phyloP scores from a whole-genome alignment of 768 basidiomycete species.

The Tubosaeta brunneosetosa region DNA sequence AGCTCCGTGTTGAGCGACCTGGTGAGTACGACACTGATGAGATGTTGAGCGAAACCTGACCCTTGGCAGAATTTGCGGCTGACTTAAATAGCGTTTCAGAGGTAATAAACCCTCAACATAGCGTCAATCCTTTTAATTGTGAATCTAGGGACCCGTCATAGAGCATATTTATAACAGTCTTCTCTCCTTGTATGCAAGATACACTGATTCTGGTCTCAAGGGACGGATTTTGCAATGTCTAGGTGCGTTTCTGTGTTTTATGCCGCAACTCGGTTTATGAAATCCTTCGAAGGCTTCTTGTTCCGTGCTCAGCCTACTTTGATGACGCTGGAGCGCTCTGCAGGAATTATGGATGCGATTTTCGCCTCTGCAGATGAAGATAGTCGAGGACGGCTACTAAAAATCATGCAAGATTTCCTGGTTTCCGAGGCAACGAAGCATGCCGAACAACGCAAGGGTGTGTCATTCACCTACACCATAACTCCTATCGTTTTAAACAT shows the following conservation, averaged over 20 bases:
- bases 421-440: constrained; percentile 79
- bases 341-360: constrained; percentile 84
- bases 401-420: constrained; percentile 90
- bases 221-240: constrained; percentile 81
- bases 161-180: constrained; percentile 78
- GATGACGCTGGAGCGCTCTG: constrained; percentile 78
- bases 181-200: constrained; percentile 67
- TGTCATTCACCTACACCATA: neutral
- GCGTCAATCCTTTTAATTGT: constrained; percentile 1
- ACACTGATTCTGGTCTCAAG: constrained; percentile 52
- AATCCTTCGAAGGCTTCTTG: constrained; percentile 60
- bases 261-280: neutral
- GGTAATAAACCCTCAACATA: constrained; percentile 28
- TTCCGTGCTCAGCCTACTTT: constrained; percentile 90
- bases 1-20: constrained; percentile 54
- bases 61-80: constrained; percentile 42
- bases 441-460: constrained; percentile 65
- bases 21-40: constrained; percentile 39
- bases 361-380: constrained; percentile 75
- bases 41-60: neutral
- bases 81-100: constrained; percentile 59
- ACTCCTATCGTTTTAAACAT: neutral
- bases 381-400: constrained; percentile 65
- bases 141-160: constrained; percentile 58
- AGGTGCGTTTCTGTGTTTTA: constrained; percentile 43